Evolutionary conservation across 768 basidiomycete genomes (phyloP).

Genomic region (Albatrellus ellisii): DNA sequence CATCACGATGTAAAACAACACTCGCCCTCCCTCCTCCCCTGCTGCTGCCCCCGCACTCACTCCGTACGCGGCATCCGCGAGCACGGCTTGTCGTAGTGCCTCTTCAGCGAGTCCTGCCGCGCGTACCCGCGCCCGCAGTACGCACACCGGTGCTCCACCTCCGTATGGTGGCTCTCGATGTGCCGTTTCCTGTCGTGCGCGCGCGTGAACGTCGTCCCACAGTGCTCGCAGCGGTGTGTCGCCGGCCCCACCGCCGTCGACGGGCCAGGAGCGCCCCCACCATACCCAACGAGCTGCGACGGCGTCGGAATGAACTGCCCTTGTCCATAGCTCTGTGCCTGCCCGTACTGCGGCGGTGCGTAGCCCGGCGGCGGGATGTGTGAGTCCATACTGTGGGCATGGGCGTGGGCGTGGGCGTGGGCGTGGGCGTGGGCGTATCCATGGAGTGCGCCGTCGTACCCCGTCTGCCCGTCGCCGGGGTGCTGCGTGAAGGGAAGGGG

Average conservation of each 20-base stretch:
- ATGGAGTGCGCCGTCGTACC: neutral
- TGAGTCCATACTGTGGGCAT: slow-evolving; percentile 10
- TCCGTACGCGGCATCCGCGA: slow-evolving; percentile 37
- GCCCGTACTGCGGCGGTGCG: slow-evolving; percentile 12
- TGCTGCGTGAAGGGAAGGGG: neutral
- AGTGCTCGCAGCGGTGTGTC: slow-evolving; percentile 59
- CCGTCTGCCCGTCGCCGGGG: neutral
- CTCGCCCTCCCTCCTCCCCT: no score
- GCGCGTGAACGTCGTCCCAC: slow-evolving; percentile 69
- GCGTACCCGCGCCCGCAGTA: slow-evolving; percentile 72
- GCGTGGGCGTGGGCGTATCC: neutral
- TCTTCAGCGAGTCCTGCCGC: slow-evolving; percentile 67
- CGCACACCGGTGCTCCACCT: slow-evolving; percentile 50
- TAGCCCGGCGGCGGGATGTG: slow-evolving; percentile 10
- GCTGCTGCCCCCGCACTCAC: no score
- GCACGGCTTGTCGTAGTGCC: slow-evolving; percentile 75
- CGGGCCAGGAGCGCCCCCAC: neutral
- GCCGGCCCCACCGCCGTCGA: slow-evolving; percentile 33
- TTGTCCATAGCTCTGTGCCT: neutral
- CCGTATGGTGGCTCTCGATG: slow-evolving; percentile 59
- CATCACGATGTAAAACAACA: no score
- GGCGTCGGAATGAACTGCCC: slow-evolving; percentile 5
- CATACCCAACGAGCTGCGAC: slow-evolving; percentile 2
- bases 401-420: slow-evolving; percentile 2
- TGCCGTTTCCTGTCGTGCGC: slow-evolving; percentile 76